Conservation (phyloP, 441 rosid genomes). For the Corymbia calophylla region DNA sequence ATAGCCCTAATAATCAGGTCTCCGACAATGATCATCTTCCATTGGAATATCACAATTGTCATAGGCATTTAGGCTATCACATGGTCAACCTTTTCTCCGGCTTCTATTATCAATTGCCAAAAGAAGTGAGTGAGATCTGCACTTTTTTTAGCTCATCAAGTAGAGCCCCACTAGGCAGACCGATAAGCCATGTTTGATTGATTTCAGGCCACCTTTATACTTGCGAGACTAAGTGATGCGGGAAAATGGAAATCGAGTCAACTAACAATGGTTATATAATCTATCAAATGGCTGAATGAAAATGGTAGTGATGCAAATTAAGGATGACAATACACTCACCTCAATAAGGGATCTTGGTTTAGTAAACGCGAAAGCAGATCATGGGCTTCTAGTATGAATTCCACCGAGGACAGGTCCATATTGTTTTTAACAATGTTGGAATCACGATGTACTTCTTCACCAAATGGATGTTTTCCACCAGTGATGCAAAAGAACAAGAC, state of each 20-base stretch:
- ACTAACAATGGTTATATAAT: neutral
- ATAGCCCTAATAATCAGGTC: fast-evolving
- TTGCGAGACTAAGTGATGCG: neutral
- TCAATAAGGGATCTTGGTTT: fast-evolving
- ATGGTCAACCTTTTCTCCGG: fast-evolving
- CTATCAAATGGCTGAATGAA: fast-evolving
- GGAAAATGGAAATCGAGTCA: neutral
- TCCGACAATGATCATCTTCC: fast-evolving
- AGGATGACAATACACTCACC: neutral
- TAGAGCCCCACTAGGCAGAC: neutral
- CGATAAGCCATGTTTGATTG: fast-evolving
- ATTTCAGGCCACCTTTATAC: neutral
- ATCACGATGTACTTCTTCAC: no score
- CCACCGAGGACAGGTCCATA: no score
- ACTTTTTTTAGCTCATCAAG: neutral
- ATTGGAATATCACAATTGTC: fast-evolving
- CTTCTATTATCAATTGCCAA: fast-evolving
- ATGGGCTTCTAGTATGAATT: no score
- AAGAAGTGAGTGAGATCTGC: neutral
- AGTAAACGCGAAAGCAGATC: neutral
- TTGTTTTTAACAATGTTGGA: no score
- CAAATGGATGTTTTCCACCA: no score
- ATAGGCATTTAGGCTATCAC: neutral
- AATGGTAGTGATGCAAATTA: neutral
- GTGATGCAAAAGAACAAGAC: no score